These are phyloP conservation scores for Lasiodiplodia gonubiensis DNA, from an alignment of 2,329 filamentous ascomycete species.

Conservation along the genomic window DNA sequence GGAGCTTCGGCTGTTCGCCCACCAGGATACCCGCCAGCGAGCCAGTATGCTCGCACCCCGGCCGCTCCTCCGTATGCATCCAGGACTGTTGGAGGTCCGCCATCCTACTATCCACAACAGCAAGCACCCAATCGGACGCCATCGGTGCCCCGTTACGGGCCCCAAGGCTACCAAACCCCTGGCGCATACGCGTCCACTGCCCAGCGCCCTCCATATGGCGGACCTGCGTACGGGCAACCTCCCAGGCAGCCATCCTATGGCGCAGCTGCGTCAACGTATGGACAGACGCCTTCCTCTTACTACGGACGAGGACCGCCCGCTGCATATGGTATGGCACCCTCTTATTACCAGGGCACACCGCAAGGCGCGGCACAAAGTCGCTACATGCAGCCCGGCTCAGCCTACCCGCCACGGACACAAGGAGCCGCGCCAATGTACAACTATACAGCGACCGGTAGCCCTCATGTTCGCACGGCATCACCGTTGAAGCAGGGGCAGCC, in stretches of 20 bases:
- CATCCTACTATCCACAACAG: slow-evolving; percentile 44
- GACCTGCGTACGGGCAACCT: slow-evolving; percentile 38
- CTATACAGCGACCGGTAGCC: slow-evolving; percentile 38
- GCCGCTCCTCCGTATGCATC: slow-evolving; percentile 33
- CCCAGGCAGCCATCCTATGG: slow-evolving; percentile 25
- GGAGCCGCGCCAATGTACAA: slow-evolving; percentile 40
- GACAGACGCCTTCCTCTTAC: slow-evolving; percentile 33
- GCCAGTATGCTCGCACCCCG: slow-evolving; percentile 42
- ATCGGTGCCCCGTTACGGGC: slow-evolving; percentile 45
- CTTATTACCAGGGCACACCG: slow-evolving; percentile 43
- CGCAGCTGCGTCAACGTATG: slow-evolving; percentile 24
- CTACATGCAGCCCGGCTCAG: slow-evolving; percentile 41
- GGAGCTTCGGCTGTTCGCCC: slow-evolving; percentile 37
- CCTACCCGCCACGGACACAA: slow-evolving; percentile 43
- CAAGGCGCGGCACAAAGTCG: slow-evolving; percentile 42
- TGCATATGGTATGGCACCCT: slow-evolving; percentile 39
- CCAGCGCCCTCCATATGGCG: slow-evolving; percentile 33
- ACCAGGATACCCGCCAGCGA: slow-evolving; percentile 33
- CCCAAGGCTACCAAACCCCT: slow-evolving; percentile 40
- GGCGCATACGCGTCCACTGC: slow-evolving; percentile 36
- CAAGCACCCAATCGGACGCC: slow-evolving; percentile 43
- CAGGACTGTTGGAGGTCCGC: slow-evolving; percentile 40
- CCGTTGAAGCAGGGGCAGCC: slow-evolving; percentile 42
- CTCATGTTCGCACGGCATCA: slow-evolving; percentile 42
- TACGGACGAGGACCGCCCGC: slow-evolving; percentile 41